phyloP scores from a whole-genome alignment of 768 basidiomycete genomes.

The Auricularia sp. region DNA sequence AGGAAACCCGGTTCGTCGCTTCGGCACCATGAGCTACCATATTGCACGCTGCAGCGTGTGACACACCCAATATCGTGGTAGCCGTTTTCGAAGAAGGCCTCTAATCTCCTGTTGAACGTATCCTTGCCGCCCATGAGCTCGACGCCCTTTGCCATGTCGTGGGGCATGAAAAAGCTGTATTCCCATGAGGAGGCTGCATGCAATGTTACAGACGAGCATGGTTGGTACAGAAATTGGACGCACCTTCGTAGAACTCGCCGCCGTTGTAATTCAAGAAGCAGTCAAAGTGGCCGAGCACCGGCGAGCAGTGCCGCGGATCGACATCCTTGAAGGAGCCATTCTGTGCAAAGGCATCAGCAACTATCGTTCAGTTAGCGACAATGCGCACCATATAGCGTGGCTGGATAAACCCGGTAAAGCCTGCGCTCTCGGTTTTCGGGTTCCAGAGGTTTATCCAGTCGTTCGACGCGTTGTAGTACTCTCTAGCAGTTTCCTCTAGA shows the following conservation, averaged over 20 bases:
- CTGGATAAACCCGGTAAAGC: conserved; percentile 12
- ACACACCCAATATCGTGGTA: conserved; percentile 1
- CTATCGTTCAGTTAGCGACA: too few species aligned
- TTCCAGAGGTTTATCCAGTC: conserved; percentile 13
- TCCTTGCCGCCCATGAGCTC: conserved; percentile 9
- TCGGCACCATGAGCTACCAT: background rate
- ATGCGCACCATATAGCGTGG: conserved; percentile 6
- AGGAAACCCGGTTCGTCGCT: background rate
- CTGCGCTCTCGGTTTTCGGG: conserved; percentile 5
- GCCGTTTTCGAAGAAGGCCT: conserved; percentile 9
- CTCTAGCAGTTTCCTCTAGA: background rate
- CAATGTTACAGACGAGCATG: background rate
- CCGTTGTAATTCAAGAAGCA: conserved; percentile 6
- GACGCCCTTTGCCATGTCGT: conserved; percentile 10
- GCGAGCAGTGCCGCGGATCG: conserved; percentile 10
- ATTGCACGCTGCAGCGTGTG: background rate
- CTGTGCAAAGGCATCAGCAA: background rate
- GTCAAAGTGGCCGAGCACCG: conserved; percentile 8
- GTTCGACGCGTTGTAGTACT: conserved; percentile 9
- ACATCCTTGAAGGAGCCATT: conserved; percentile 1
- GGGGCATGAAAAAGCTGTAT: conserved; percentile 13
- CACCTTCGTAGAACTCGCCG: background rate
- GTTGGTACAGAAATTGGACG: background rate
- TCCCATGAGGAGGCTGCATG: conserved; percentile 10
- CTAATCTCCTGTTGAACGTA: conserved; percentile 7